Evolutionary conservation across 139 green algal species (phyloP).

Genomic region (Nannochloris sp.): DNA sequence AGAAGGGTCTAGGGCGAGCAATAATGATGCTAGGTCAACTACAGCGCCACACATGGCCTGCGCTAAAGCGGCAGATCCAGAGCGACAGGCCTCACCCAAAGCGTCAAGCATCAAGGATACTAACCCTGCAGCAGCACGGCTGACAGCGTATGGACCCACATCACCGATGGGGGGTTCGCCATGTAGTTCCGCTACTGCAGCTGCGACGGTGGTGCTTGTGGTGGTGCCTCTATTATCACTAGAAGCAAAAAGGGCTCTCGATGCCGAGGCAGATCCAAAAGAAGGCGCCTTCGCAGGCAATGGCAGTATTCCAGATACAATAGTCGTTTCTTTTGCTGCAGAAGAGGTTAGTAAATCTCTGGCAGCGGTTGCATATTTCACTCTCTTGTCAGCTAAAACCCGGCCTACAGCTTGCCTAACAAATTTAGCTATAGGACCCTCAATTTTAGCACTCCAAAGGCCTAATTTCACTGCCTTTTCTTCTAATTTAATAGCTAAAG

Average conservation of each 20-base stretch:
- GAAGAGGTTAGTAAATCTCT: constrained; percentile 9
- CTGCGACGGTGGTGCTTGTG: no score
- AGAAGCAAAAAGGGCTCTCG: neutral
- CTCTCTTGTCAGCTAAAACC: neutral
- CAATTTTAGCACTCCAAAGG: neutral
- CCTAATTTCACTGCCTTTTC: constrained; percentile 19
- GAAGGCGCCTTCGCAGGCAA: neutral
- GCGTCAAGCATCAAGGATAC: constrained; percentile 18
- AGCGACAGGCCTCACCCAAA: constrained; percentile 14
- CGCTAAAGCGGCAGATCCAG: constrained; percentile 20
- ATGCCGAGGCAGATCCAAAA: neutral
- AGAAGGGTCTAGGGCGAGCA: constrained; percentile 1
- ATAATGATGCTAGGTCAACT: constrained; percentile 23
- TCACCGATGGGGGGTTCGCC: constrained; percentile 1
- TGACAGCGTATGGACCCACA: constrained; percentile 13
- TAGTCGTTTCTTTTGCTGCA: constrained; percentile 2
- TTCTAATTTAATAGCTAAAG: constrained; percentile 29
- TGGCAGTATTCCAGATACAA: neutral
- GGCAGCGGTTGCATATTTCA: constrained; percentile 6
- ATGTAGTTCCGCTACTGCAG: neutral
- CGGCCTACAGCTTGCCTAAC: neutral
- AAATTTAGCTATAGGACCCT: neutral
- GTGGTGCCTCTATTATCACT: neutral
- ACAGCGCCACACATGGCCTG: constrained; percentile 32
- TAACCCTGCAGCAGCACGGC: constrained; percentile 11